Evolutionary conservation across 2,329 filamentous ascomycete species (phyloP), one percentile per base, ranked within the genome.

Genomic region (Cladosporium sp.): DNA sequence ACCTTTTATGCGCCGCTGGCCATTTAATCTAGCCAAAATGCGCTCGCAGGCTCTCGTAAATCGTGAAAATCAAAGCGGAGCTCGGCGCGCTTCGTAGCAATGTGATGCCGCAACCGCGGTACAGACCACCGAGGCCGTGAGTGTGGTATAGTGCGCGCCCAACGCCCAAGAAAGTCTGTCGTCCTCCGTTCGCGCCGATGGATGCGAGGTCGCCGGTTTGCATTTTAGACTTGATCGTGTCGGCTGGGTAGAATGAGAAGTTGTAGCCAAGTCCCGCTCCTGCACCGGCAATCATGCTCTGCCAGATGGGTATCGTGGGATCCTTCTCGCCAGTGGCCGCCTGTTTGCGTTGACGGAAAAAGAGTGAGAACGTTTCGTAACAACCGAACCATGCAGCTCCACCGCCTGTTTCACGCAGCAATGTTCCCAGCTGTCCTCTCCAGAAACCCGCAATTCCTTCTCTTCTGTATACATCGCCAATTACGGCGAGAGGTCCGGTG

Each of bases 221-320:
- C 84, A 98, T 95, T 41, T 92, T 83, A 15, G 88, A 94, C 72
- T 98, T 98, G 74, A 98, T 86, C 0, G 93, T 98, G 67, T 98
- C 93, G 43, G 93, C 93, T 0, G 93, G 93, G 67, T 93, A 98
- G 75, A 97, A 96, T 18, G 95, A 73, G 66, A 97, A 97, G 67
- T 98, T 98, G 72, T 98, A 98, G 30, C 83, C 84, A 73, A 96
- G 87, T 47, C 93, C 93, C 3, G 92, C 93, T 7, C 84, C 82
- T 2, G 92, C 92, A 36, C 92, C 92, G 1, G 91, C 88, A 16
- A 88, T 66, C 63, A 94, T 88, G 67, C 95, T 90, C 70, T 96
- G 89, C 78, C 86, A 87, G 4, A 96, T 69, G 4, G 88, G 86
- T 8, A 96, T 72, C 1, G 82, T 52, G n/a, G 57, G 75, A 41